Evolutionary conservation across 1,284 basidiomycete genomes (phyloP).

Genomic region (Neolentinus lepideus): DNA sequence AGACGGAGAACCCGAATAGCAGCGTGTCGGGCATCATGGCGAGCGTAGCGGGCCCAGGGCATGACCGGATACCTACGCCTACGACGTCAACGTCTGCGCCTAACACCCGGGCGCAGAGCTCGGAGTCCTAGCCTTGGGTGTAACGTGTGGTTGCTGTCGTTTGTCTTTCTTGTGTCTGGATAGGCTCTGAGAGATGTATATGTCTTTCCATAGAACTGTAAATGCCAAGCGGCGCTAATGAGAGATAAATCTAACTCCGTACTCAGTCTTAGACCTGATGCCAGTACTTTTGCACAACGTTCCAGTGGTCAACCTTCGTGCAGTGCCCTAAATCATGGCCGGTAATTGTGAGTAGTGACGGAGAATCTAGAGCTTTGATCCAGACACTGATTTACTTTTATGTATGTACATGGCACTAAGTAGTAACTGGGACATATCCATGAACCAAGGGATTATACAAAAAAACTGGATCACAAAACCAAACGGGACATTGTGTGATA

Average conservation of each 20-base stretch:
- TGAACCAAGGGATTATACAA: too few species aligned
- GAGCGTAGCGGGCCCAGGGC: background rate
- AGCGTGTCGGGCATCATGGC: background rate
- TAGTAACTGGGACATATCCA: too few species aligned
- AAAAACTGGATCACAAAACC: too few species aligned
- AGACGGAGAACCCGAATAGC: slow-evolving; percentile 6
- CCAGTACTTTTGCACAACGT: too few species aligned
- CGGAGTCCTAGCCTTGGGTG: background rate
- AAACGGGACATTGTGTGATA: too few species aligned
- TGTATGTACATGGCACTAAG: too few species aligned
- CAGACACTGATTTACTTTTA: too few species aligned
- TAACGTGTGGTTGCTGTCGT: background rate
- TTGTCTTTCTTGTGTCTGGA: background rate
- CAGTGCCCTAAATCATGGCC: too few species aligned
- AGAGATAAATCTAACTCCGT: background rate
- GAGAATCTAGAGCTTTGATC: too few species aligned
- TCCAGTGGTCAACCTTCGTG: too few species aligned
- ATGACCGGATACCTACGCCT: slow-evolving; percentile 1
- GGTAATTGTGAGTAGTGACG: too few species aligned
- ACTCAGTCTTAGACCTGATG: background rate
- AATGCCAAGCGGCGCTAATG: background rate
- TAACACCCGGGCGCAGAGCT: background rate
- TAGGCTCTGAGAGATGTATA: background rate
- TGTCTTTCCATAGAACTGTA: background rate
- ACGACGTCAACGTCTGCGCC: background rate